Percentiles rank a stretch among this genome's conserved stretches.
Evolutionary conservation across 2,329 filamentous ascomycete species (phyloP).

Genomic region (Escovopsis sp.): DNA sequence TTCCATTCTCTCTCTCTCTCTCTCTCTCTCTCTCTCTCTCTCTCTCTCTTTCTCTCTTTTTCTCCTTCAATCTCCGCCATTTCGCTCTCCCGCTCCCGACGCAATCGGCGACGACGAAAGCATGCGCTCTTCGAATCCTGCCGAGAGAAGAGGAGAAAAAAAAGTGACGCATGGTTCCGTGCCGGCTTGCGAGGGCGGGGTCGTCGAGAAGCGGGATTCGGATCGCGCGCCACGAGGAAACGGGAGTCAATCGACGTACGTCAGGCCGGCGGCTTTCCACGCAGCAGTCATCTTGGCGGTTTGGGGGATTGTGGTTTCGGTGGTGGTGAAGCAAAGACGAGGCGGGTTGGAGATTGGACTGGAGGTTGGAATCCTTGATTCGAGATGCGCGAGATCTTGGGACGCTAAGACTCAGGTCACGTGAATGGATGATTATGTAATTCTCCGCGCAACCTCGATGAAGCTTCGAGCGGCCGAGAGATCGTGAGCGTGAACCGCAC

Average conservation of each 20-base stretch:
- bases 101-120: not conserved
- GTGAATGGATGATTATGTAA: constrained; percentile 3
- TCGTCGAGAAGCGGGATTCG: not conserved
- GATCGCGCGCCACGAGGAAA: not conserved
- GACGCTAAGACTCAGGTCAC: constrained; percentile 11
- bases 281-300: constrained; percentile 79
- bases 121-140: no score
- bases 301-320: constrained; percentile 14
- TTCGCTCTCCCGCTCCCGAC: not conserved
- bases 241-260: constrained; percentile 46
- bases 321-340: constrained; percentile 9
- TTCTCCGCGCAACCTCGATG: no score
- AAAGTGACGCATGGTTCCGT: not conserved
- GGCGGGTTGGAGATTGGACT: constrained; percentile 17
- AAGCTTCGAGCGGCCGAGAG: no score
- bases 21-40: no score
- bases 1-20: no score
- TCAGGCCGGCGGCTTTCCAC: constrained; percentile 96
- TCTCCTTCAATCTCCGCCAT: no score
- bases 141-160: not conserved
- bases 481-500: no score
- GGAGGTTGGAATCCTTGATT: constrained; percentile 18
- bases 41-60: no score
- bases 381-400: constrained; percentile 16
- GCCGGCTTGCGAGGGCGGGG: no score